Base-by-base conservation (phyloP, 2,329 filamentous ascomycete species). In the Tolypocladium cylindrosporum region DNA sequence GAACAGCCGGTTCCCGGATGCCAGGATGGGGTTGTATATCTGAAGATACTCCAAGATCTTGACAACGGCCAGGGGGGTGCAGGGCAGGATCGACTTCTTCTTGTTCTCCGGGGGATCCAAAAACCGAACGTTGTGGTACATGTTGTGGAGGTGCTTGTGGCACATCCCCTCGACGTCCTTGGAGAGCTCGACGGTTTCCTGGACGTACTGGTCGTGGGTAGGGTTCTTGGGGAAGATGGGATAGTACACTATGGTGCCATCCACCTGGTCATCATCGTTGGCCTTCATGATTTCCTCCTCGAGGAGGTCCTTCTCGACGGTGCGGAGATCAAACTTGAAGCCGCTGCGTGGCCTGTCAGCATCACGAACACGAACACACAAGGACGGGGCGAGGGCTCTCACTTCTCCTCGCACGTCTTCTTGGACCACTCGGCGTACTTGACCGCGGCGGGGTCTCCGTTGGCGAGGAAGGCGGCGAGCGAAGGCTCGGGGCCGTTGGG, bases 41-140 rank as follows among this genome's bases (percentile, higher is more conserved):
- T 94, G 88, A 61, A 97, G 82, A 72, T 96, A 87, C 76, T 99
- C 94, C 60, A 99, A 82, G 64, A 97, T 95, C 81, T 99, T 99
- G 78, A 97, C 90, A 60, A 96, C 88, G 34, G 94, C 94, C 31
- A 99, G 83, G 19, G 94, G 94, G 2, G 94, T 99, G 79, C 94
- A 99, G 6, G 94, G 94, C 56, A 99, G 78, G 64, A 97, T 90
- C 54, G 88, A 95, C 78, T 99, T 97, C 72, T 90, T 89, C 59
- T 78, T 80, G 72, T 91, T 89, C 50, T 80, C 74, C 5, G 88
- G 87, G 31, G 86, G 78, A 74, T 99, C 94, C 58, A 99, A 81
- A 78, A 92, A 97, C 63, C 94, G 90, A 67, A 96, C 85, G 77
- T 99, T 99, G 79, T 97, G 90, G 77, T 97, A 99, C 92, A 99